Evolutionary conservation across 73 alveolate genomes (phyloP).

Genomic region (Stentor roeselii): DNA sequence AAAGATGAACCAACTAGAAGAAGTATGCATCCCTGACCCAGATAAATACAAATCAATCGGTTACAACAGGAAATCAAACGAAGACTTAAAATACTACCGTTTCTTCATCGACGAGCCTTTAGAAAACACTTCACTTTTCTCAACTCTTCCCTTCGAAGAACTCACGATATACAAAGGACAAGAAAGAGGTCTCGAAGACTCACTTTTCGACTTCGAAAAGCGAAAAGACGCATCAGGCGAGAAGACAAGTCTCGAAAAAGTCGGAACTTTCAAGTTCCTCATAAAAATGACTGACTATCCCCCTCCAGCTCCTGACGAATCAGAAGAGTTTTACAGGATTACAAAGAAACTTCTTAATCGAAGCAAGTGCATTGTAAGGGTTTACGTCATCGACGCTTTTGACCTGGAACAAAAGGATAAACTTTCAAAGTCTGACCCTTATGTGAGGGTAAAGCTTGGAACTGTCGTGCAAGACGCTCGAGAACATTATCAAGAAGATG

Average conservation of each 20-base stretch:
- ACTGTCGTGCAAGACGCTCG: not conserved
- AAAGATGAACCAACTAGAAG: not conserved
- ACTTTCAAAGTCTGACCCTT: constrained; percentile 29
- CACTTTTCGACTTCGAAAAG: not conserved
- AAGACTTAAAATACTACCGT: not conserved
- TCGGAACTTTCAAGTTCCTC: constrained; percentile 21
- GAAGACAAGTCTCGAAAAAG: not conserved
- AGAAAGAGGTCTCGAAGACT: constrained; percentile 16
- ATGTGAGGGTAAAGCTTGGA: constrained; percentile 1
- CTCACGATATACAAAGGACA: not conserved
- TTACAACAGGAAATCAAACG: not conserved
- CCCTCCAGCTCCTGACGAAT: not conserved
- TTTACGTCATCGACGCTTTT: constrained; percentile 14
- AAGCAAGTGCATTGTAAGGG: constrained; percentile 2
- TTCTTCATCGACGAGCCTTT: not conserved
- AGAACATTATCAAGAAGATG: constrained; percentile 30
- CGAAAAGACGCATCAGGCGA: constrained; percentile 12
- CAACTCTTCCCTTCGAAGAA: not conserved
- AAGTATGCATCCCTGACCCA: constrained; percentile 14
- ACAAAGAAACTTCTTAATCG: not conserved
- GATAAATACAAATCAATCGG: constrained; percentile 2
- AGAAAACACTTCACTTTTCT: not conserved
- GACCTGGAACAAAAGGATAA: constrained; percentile 7
- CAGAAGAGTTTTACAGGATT: not conserved
- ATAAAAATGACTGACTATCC: constrained; percentile 9